phyloP scores from a whole-genome alignment of 2,329 filamentous ascomycete genomes.

The Sporothrix pallida region DNA sequence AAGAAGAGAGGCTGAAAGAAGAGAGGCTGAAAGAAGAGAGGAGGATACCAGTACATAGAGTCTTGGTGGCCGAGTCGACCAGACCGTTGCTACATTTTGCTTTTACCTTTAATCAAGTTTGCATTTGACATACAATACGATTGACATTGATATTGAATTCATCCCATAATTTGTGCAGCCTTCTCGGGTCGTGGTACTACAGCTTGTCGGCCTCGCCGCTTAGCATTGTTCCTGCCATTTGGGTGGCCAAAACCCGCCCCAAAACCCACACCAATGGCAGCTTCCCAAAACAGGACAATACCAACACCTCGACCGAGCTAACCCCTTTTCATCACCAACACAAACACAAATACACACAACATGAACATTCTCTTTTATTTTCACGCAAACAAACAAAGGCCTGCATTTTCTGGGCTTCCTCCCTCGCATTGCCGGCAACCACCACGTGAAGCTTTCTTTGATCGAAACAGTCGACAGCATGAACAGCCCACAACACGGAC shows the following conservation, averaged over 20 bases:
- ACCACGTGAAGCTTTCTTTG: constrained; percentile 4
- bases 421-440: constrained; percentile 13
- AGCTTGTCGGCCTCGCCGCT: not conserved
- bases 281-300: constrained; percentile 4
- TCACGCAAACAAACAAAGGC: constrained; percentile 6
- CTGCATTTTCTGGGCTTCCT: too few relatives aligned
- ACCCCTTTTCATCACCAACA: not conserved
- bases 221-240: constrained; percentile 19
- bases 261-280: not conserved
- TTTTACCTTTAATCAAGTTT: not conserved
- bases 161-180: too few relatives aligned
- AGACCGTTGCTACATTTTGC: not conserved
- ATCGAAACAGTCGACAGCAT: not conserved
- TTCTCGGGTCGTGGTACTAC: too few relatives aligned
- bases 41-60: constrained; percentile 4
- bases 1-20: not conserved
- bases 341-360: not conserved
- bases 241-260: not conserved
- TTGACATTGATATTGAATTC: too few relatives aligned
- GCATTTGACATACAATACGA: too few relatives aligned
- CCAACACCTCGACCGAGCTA: not conserved
- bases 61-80: too few relatives aligned
- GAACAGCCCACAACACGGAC: not conserved
- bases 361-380: not conserved
- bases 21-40: not conserved